Base-by-base conservation (phyloP, 371 early-diverging fungal species). In the Sporodiniella umbellata region DNA sequence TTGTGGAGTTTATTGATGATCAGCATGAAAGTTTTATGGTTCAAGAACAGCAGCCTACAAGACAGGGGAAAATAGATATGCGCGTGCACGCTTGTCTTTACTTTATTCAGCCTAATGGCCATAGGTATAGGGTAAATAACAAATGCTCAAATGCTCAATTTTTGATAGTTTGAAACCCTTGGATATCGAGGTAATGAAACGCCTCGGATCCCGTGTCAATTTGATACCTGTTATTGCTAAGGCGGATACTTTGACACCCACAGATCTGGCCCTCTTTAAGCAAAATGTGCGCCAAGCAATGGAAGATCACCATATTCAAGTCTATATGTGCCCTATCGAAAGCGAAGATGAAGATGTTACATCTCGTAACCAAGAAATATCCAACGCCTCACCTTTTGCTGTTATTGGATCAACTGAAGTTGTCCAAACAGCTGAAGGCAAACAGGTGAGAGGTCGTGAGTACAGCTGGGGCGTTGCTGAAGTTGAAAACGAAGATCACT, bases 381-480 rank as follows among this genome's bases (percentile, higher is more conserved):
- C 88, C 68, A 75, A 80, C 8, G 90, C 95, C 15, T 89, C 92
- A 89, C 98, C 98, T 8, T 96, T 95, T 66, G 88, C 96, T 15
- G 83, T 98, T 52, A 95, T 99, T 66, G 94, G 95, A 35, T 87
- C 88, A 58, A 85, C 86, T 23, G 78, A 87, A 49, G 89, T 92
- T 50, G 92, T 94, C 25, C 65, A 70, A 35, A 83, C 87, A 12
- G 56, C 66, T n/a, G 88, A 87, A 61, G 92, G 92, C 12, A 80
- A 86, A 12, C 63, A 68, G 24, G 92, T 91, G 42, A 84, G 85
- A 33, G 98, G 95, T 30, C 81, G 98, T 39, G 83, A 90, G 57
- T 97, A 94, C 73, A 75, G 86, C 2, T 97, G 98, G 96, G 98
- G 98, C 53, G 86, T 91, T 31, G 89, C 92, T 8, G 92, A 93